Base-by-base conservation (phyloP, 1,284 basidiomycete genomes). In the Leccinum subatratum region DNA sequence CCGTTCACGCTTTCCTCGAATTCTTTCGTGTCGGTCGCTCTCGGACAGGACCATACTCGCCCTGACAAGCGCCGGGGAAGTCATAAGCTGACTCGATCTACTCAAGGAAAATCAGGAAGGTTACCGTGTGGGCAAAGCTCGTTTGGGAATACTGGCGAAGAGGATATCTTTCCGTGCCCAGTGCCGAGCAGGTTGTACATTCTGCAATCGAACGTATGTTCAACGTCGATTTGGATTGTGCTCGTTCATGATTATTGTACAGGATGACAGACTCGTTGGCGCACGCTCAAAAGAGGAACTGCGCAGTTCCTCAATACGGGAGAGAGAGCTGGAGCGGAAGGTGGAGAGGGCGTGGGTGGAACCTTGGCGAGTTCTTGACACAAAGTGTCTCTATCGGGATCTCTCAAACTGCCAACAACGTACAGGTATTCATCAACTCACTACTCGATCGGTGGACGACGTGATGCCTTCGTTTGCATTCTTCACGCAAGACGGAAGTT, bases 1-100 rank as follows among this genome's bases (percentile, higher is more conserved):
- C 80, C 83, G 0, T 79, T 95, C 18, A 78, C 85, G 1, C 60
- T 77, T 39, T 86, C 88, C 63, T 78, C 83, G 2, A 81, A 87
- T 58, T 82, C 82, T 14, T 76, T 84, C 54, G 75, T 82, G 2
- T 81, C 86, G 3, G 85, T 98, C 58, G 94, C 95, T 0, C 82
- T 96, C 2, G 96, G 93, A 2, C 95, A 95, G 74, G 96, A 99
- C 73, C 97, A 99, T 75, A 96, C 96, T 98, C 22, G 91, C 90
- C 1, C 81, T 98, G 48, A 95, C 94, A 0, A 84, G 82, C 9
- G 76, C 83, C 0, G 96, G 96, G 4, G 92, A 94, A 71, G 86
- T 98, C 9, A 86, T 91, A 61, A 94, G 91, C 5, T 99, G 95
- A 37, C 34, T 37, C 12, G 34, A 37, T 37, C 34, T 37, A 37